Evolutionary conservation across 139 green algal species (phyloP), one percentile per base, ranked within the genome.

Genomic region (Zygnema cylindricum): DNA sequence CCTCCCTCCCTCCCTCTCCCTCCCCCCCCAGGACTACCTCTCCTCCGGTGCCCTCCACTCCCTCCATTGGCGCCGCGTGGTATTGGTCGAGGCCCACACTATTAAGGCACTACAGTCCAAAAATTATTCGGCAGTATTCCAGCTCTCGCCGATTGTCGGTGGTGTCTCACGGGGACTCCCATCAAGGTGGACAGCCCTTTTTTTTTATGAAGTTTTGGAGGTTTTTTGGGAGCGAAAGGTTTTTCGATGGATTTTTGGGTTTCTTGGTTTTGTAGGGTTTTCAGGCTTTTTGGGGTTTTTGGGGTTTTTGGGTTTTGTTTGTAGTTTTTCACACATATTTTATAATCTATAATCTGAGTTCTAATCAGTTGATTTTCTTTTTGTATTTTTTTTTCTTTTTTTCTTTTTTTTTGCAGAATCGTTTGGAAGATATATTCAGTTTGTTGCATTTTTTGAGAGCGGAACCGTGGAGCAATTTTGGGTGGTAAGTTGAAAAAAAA

Each of bases 81-180:
- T 99, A 35, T 89, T 99, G 39, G 97, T 99, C 88, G 97, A 99
- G 92, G 96, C 95, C 1, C 97, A 99, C 85, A 92, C 76, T 88
- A 98, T 94, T 90, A 98, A 98, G 93, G 97, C 97, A 87, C 43
- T 91, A 0, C 86, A 83, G 55, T 98, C 96, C 0, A 88, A 95
- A 40, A 94, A 90, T 0, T 93, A 94, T 0, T 92, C 95, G 55
- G 86, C 77, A 23, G 55, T 73, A 23, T 93, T 85, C 32, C 69
- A 40, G 1, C 86, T 94, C 76, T 21, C 36, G 40, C 77, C 78
- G 43, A 85, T 32, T n/a, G 3, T 16, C 88, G 95, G n/a, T 98
- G 96, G 96, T 98, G 96, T 88, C 93, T 99, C 38, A 96, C 89
- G 33, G 96, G 96, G 41, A 99, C 97, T 63, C 97, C 97, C 39